Conservation (phyloP, 495 filamentous ascomycete genomes). For the Aspergillus steynii region DNA sequence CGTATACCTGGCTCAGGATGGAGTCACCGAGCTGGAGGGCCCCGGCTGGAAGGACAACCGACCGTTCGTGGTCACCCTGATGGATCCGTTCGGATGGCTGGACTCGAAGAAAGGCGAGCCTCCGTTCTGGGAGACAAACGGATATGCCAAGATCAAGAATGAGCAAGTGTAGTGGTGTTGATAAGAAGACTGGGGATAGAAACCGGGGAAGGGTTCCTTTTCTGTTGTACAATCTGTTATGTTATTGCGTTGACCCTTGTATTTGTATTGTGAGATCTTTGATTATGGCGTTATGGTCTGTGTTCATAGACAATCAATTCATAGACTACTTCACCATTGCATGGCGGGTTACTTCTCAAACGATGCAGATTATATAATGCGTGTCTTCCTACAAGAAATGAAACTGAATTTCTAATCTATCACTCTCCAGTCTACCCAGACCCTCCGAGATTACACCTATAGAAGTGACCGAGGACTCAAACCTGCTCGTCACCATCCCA, state of each 20-base stretch:
- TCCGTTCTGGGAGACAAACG: slow-evolving; percentile 11
- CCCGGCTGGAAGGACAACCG: slow-evolving; percentile 19
- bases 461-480: neutral
- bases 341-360: too few relatives aligned
- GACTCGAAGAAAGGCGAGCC: slow-evolving; percentile 2
- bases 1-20: slow-evolving; percentile 56
- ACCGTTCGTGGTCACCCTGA: slow-evolving; percentile 1
- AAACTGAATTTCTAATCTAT: too few relatives aligned
- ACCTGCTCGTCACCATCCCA: slow-evolving; percentile 1
- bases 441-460: too few relatives aligned
- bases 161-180: too few relatives aligned
- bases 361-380: too few relatives aligned
- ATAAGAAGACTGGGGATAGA: neutral
- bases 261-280: neutral
- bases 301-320: too few relatives aligned
- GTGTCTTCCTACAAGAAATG: too few relatives aligned
- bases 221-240: too few relatives aligned
- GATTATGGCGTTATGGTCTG: too few relatives aligned
- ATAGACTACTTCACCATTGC: too few relatives aligned
- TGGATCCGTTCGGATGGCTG: slow-evolving; percentile 8
- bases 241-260: too few relatives aligned
- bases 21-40: slow-evolving; percentile 53
- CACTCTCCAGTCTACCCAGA: too few relatives aligned
- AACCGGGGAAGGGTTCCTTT: neutral
- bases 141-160: neutral